Percentiles rank a stretch among this genome's conserved stretches.
Evolutionary conservation across 768 basidiomycete species (phyloP).

Genomic region (Boletus rubescentipes): DNA sequence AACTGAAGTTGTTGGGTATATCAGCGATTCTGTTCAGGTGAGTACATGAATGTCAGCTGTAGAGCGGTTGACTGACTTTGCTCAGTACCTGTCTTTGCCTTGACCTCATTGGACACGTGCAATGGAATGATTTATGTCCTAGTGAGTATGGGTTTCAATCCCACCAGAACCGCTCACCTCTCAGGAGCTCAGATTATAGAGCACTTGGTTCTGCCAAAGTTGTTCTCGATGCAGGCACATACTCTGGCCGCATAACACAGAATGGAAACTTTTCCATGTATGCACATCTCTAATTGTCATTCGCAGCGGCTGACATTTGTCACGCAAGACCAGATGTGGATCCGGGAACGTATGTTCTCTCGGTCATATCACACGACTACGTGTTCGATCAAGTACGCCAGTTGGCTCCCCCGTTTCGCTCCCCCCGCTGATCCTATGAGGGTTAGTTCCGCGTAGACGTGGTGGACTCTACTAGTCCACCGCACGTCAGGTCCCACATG

Average conservation of each 20-base stretch:
- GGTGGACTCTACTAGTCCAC: slow-evolving; percentile 38
- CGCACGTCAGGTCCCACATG: slow-evolving; percentile 62
- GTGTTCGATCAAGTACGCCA: slow-evolving; percentile 64
- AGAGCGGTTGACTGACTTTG: not conserved
- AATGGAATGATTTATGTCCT: slow-evolving; percentile 71
- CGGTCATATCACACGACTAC: slow-evolving; percentile 64
- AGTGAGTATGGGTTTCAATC: slow-evolving; percentile 36
- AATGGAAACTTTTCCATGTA: slow-evolving; percentile 71
- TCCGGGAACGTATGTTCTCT: slow-evolving; percentile 68
- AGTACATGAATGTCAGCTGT: not conserved
- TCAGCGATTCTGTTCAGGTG: slow-evolving; percentile 17
- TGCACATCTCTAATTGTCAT: slow-evolving; percentile 20
- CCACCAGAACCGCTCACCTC: slow-evolving; percentile 13
- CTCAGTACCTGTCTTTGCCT: slow-evolving; percentile 37
- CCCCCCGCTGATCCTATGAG: slow-evolving; percentile 1
- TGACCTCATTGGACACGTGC: slow-evolving; percentile 60
- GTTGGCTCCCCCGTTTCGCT: not conserved
- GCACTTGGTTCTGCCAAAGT: slow-evolving; percentile 58
- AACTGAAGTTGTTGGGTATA: slow-evolving; percentile 7
- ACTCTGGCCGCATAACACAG: slow-evolving; percentile 50
- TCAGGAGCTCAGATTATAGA: slow-evolving; percentile 29
- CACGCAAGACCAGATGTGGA: slow-evolving; percentile 59
- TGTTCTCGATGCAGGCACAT: slow-evolving; percentile 57
- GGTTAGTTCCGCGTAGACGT: slow-evolving; percentile 70
- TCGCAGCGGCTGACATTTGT: slow-evolving; percentile 10